These are phyloP conservation scores for Megacollybia marginata DNA, from an alignment of 768 basidiomycete species.

Conservation along the genomic window DNA sequence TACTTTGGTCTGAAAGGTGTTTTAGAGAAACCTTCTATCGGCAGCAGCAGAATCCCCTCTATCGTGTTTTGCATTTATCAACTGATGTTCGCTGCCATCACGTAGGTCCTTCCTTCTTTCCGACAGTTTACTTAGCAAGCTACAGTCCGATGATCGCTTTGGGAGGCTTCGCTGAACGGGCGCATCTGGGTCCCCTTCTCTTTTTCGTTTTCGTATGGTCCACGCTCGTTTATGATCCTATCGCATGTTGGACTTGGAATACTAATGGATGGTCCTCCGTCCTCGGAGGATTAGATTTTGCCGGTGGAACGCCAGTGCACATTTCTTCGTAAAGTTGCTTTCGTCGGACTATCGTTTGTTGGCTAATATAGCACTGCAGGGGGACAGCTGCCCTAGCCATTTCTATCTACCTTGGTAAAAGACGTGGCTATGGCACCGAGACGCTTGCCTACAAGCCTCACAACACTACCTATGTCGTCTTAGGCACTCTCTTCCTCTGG, in stretches of 20 bases:
- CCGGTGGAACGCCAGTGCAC: slow-evolving; percentile 65
- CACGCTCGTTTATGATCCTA: slow-evolving; percentile 62
- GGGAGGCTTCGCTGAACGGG: slow-evolving; percentile 66
- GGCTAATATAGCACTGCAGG: no score
- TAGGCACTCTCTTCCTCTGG: slow-evolving; percentile 63
- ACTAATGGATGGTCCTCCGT: slow-evolving; percentile 45
- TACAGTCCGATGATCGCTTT: slow-evolving; percentile 57
- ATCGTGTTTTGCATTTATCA: slow-evolving; percentile 62
- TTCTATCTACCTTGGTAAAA: slow-evolving; percentile 55
- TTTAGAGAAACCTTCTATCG: slow-evolving; percentile 45
- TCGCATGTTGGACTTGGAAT: slow-evolving; percentile 78
- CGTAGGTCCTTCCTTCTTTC: slow-evolving; percentile 22
- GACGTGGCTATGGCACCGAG: slow-evolving; percentile 60
- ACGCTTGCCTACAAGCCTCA: slow-evolving; percentile 61
- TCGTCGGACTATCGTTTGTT: no score
- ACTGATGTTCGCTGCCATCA: slow-evolving; percentile 61
- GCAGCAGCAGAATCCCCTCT: slow-evolving; percentile 43
- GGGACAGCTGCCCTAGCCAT: slow-evolving; percentile 59
- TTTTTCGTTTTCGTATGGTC: slow-evolving; percentile 70
- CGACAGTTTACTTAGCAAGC: not conserved
- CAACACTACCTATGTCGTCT: slow-evolving; percentile 57
- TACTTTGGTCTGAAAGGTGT: slow-evolving; percentile 63
- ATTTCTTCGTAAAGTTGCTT: slow-evolving; percentile 36
- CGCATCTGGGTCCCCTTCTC: slow-evolving; percentile 56
- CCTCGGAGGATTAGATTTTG: slow-evolving; percentile 55